These are phyloP conservation scores for Termitomyces sp. DNA, from an alignment of 768 basidiomycete genomes.

Conservation along the genomic window DNA sequence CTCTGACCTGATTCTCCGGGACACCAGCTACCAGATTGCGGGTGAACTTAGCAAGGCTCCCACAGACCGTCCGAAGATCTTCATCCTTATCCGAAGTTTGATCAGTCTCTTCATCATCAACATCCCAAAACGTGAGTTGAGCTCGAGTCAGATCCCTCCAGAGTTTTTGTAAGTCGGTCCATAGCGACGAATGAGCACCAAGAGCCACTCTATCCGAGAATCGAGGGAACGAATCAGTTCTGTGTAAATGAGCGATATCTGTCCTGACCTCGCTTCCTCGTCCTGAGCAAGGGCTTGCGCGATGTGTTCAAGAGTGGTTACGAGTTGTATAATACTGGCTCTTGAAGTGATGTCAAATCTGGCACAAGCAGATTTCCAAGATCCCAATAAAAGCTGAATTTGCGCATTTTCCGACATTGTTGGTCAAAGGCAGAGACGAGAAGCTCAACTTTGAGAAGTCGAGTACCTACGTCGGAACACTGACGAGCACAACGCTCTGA, in stretches of 20 bases:
- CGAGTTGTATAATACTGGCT: constrained; percentile 30
- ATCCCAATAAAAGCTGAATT: constrained; percentile 19
- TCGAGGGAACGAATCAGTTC: constrained; percentile 3
- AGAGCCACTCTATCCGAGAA: constrained; percentile 16
- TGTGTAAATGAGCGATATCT: not conserved
- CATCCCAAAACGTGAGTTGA: constrained; percentile 53
- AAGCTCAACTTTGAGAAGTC: not conserved
- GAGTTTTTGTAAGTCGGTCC: constrained; percentile 51
- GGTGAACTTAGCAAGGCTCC: constrained; percentile 71
- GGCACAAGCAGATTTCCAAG: constrained; percentile 44
- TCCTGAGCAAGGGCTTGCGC: constrained; percentile 52
- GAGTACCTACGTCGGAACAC: not conserved
- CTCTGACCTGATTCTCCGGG: constrained; percentile 64
- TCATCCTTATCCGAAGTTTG: constrained; percentile 28
- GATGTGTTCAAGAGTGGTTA: constrained; percentile 45
- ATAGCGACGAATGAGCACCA: constrained; percentile 46
- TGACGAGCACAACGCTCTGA: not conserved
- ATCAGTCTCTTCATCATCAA: constrained; percentile 37
- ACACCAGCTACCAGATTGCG: constrained; percentile 82
- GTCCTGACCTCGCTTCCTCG: constrained; percentile 35
- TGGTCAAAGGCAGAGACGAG: not conserved
- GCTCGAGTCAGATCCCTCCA: constrained; percentile 54
- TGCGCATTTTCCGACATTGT: constrained; percentile 16
- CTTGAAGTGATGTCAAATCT: constrained; percentile 38
- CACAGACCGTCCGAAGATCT: constrained; percentile 39